Conservation (phyloP, 1,284 basidiomycete species). For the Papiliotrema laurentii region DNA sequence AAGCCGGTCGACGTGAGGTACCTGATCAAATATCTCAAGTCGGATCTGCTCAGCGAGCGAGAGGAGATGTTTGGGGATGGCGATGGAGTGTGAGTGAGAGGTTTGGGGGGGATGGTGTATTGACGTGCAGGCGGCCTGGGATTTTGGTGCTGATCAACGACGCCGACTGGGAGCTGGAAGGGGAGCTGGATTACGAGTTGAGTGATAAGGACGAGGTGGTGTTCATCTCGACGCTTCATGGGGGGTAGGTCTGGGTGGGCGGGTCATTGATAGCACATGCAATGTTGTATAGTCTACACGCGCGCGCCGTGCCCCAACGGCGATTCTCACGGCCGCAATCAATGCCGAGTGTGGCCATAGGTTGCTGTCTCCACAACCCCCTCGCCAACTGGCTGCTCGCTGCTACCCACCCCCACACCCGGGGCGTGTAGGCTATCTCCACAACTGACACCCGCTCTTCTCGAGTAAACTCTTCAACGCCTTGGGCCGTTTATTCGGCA, state of each 20-base stretch:
- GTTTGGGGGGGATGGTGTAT: neutral
- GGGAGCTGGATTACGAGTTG: conserved; percentile 81
- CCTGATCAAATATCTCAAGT: conserved; percentile 73
- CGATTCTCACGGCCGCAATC: neutral
- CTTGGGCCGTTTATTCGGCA: conserved; percentile 52
- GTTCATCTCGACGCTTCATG: conserved; percentile 94
- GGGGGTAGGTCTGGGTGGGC: too few species aligned
- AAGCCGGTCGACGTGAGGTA: conserved; percentile 64
- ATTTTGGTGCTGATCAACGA: conserved; percentile 95
- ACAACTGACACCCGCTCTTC: conserved; percentile 39
- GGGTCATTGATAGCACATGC: too few species aligned
- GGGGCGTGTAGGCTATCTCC: conserved; percentile 29
- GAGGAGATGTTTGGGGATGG: conserved; percentile 86
- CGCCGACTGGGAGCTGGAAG: conserved; percentile 96
- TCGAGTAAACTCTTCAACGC: conserved; percentile 48
- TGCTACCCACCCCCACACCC: too few species aligned
- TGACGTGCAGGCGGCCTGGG: conserved; percentile 70
- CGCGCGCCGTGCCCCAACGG: too few species aligned
- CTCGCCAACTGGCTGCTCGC: too few species aligned
- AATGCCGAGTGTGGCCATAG: too few species aligned
- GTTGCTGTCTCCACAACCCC: too few species aligned
- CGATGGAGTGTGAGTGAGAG: conserved; percentile 69
- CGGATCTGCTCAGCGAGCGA: conserved; percentile 75
- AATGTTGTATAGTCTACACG: too few species aligned
- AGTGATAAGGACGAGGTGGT: conserved; percentile 82